Evolutionary conservation across 2,329 filamentous ascomycete genomes (phyloP), one percentile per base, ranked within the genome.

Genomic region (Epichloe sibirici): DNA sequence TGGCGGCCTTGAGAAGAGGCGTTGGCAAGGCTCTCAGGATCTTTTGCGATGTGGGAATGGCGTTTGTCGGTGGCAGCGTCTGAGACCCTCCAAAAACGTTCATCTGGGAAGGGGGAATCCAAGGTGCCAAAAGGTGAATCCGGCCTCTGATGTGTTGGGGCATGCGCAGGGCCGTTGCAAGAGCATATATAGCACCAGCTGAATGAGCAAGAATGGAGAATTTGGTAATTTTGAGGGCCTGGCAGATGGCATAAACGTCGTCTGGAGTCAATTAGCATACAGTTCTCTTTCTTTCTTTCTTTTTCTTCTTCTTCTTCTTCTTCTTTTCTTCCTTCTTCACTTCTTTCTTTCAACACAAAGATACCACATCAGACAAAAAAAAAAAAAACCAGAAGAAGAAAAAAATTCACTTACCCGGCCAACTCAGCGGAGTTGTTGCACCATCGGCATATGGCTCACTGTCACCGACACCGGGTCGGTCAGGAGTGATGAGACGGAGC

Each of bases 141-240:
- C 89, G 85, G 21, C 93, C 93, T 5, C 90, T 85, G 56, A 98
- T 94, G 63, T 96, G 88, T 62, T 96, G 90, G 4, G 93, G 93
- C 80, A 98, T 95, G 45, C 93, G 87, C 45, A 98, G 75, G 0
- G 93, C 93, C 0, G 93, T 97, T 0, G 93, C 93, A 17, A 98
- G 78, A 2, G 93, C 93, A 64, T 98, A 98, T 50, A 98, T 95
- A n/a, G 93, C 91, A 15, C 93, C 93, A 1, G 93, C 93, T 0
- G 91, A 97, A 67, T 98, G 93, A 2, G 93, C 93, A 2, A 98
- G 77, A 21, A 98, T 87, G 6, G 91, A 97, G 65, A 98, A 98
- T 59, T 95, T 95, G 11, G 85, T 93, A 57, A 98, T 94, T 60
- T 89, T 90, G 45, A 98, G 76, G 13, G 86, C 76, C 63, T 95